Percentiles rank a stretch among this genome's conserved stretches.
These are phyloP conservation scores for Colletotrichum costaricense DNA, from an alignment of 2,329 filamentous ascomycete species.

Conservation along the genomic window DNA sequence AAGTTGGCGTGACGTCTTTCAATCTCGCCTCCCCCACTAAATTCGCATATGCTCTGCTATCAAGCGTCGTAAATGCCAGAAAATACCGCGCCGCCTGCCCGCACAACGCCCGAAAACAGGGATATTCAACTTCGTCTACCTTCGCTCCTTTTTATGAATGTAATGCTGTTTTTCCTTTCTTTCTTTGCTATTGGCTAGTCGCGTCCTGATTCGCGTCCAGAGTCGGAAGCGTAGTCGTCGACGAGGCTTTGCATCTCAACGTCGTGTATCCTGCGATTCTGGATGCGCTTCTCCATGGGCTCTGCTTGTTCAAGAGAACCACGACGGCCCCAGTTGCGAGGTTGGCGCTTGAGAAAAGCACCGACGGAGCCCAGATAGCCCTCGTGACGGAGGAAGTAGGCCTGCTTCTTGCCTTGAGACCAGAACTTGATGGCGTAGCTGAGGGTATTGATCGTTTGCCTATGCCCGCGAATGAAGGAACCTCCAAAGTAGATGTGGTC, in stretches of 20 bases:
- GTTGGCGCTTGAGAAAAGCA: conserved; percentile 92
- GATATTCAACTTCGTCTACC: not conserved
- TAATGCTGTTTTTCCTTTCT: not conserved
- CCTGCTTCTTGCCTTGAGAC: conserved; percentile 93
- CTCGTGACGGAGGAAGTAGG: conserved; percentile 95
- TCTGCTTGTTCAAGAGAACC: conserved; percentile 74
- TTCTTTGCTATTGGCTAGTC: not conserved
- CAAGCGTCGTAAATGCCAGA: conserved; percentile 17
- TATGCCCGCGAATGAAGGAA: conserved; percentile 94
- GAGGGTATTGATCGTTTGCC: conserved; percentile 97
- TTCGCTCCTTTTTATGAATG: not conserved
- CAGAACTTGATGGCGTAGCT: conserved; percentile 98
- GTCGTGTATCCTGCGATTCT: conserved; percentile 19
- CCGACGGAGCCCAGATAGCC: conserved; percentile 95
- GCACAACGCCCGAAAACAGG: conserved; percentile 21
- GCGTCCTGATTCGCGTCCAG: conserved; percentile 22
- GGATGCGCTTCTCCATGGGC: conserved; percentile 20
- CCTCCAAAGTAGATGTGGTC: conserved; percentile 98
- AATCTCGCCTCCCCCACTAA: not conserved
- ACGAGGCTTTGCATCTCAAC: conserved; percentile 36
- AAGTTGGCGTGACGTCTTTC: not conserved
- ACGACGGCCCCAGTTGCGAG: conserved; percentile 88
- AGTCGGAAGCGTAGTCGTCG: conserved; percentile 35
- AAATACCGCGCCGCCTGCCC: conserved; percentile 3
- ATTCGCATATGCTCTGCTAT: conserved; percentile 16